Base-by-base conservation (phyloP, 2,329 filamentous ascomycete genomes). In the Diplodia sapinea region DNA sequence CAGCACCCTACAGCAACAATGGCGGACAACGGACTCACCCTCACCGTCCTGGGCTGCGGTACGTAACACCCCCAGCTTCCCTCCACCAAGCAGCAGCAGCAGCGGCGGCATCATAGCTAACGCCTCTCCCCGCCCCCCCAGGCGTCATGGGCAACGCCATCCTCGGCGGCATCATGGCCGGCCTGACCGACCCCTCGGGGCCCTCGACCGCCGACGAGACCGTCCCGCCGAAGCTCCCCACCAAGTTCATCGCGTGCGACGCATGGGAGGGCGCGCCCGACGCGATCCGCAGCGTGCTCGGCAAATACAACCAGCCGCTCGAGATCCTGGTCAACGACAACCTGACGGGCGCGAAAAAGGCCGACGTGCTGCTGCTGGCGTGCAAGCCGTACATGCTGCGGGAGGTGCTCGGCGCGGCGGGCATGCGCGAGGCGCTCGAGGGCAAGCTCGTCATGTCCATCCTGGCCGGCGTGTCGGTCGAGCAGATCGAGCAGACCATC, bases 71-170 rank as follows among this genome's bases (percentile, higher is more conserved):
- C 11, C 8, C 9, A 12, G 33, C 33, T 31, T 29, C 26, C 55
- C 38, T 23, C 49, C n/a, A 40, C 51, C 12, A 20, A 47, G 23
- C 33, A 23, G n/a, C 63, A 12, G n/a, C 31, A 26, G 23, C 23
- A 26, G n/a, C n/a, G n/a, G n/a, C n/a, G n/a, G 2, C 31, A 33
- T 11, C 17, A 13, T 49, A 31, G 20, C 55, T 66, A 36, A 68
- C 56, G 43, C 65, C 8, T 38, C 13, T 29, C 13, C 33, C 23
- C 23, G 23, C n/a, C 23, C 23, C 23, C 23, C 68, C 72, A 93
- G 91, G 92, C 71, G 94, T 89, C 65, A 91, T 96, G 88, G 93
- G 93, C 68, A 91, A 92, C 69, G 92, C 92, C 68, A 94, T 96
- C 72, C 86, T 96, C 68, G 89, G 87, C 66, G 93, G 92, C 70